These are phyloP conservation scores for Earliella scabrosa DNA, from an alignment of 1,284 basidiomycete genomes.

Conservation along the genomic window DNA sequence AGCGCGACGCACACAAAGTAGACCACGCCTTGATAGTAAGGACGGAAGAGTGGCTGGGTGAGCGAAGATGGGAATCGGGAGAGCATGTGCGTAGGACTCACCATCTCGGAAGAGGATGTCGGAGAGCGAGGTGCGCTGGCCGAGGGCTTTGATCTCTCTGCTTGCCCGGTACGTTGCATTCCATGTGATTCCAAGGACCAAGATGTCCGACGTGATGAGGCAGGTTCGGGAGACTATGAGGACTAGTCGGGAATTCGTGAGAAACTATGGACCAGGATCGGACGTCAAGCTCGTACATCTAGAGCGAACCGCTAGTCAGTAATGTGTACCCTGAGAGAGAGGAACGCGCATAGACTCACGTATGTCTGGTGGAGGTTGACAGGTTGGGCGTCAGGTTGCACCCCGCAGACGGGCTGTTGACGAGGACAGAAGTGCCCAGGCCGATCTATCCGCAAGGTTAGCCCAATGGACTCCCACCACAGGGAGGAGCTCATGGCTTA, in stretches of 20 bases:
- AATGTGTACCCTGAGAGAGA: too few relatives aligned
- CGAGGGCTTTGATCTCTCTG: background rate
- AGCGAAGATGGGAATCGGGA: background rate
- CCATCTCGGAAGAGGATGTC: constrained; percentile 5
- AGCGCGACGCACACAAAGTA: constrained; percentile 1
- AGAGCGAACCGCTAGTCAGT: background rate
- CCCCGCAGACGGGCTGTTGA: too few relatives aligned
- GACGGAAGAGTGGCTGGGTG: background rate
- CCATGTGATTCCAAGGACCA: constrained; percentile 4
- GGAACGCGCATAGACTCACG: too few relatives aligned
- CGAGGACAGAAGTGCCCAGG: background rate
- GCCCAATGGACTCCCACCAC: background rate
- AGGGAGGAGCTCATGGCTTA: background rate
- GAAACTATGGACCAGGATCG: background rate
- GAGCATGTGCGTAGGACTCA: too few relatives aligned
- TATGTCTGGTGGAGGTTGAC: too few relatives aligned
- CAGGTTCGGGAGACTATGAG: background rate
- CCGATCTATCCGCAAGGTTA: background rate
- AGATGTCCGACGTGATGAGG: constrained; percentile 1
- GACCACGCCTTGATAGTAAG: background rate
- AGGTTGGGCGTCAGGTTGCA: too few relatives aligned
- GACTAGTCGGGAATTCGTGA: background rate
- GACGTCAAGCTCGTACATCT: background rate
- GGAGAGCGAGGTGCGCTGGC: background rate
- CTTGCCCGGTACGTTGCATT: background rate